Conservation (phyloP, 331 rosid species). For the Arachis monticola region DNA sequence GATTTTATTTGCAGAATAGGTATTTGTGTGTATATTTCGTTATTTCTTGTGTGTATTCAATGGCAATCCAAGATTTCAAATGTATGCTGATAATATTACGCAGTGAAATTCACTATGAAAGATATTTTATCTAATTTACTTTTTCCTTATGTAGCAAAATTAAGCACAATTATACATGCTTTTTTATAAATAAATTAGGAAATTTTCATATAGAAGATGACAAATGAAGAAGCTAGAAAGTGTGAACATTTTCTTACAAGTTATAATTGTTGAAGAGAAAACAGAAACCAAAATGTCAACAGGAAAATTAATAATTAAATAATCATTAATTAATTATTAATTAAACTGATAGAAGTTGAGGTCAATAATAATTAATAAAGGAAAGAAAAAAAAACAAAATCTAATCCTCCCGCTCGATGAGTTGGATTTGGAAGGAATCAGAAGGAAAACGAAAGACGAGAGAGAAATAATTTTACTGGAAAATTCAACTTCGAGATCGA, state of each 20-base stretch:
- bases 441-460: background rate
- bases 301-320: background rate
- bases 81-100: background rate
- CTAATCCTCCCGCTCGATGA: constrained; percentile 34
- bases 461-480: constrained; percentile 20
- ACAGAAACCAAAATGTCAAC: background rate
- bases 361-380: background rate
- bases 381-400: background rate
- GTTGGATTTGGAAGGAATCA: background rate
- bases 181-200: background rate
- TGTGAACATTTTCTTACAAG: background rate
- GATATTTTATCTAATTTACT: too few species aligned
- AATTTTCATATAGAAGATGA: background rate
- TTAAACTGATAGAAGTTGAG: background rate
- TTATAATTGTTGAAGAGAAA: background rate
- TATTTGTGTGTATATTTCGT: background rate
- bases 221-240: background rate
- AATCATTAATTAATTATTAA: background rate
- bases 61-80: background rate
- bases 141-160: background rate
- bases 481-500: constrained; percentile 26
- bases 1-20: background rate
- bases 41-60: too few species aligned
- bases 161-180: background rate
- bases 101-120: background rate